phyloP scores from a whole-genome alignment of 83 land plant species.

The Thuja plicata region DNA sequence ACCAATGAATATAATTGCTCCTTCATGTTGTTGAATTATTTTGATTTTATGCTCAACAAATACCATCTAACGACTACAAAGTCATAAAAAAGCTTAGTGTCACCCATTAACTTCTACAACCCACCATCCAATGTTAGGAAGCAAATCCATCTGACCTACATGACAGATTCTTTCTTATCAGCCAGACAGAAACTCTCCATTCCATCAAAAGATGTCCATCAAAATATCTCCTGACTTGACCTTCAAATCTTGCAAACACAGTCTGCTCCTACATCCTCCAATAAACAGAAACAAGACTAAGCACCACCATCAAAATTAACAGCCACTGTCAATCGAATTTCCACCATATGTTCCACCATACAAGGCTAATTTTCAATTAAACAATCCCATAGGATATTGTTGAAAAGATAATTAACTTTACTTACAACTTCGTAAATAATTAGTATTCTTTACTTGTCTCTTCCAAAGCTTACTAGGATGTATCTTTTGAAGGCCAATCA shows the following conservation, averaged over 20 bases:
- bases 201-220: not conserved
- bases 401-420: not conserved
- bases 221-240: not conserved
- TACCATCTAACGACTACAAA: not conserved
- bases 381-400: not conserved
- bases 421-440: not conserved
- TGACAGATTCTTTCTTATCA: not conserved
- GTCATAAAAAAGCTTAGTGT: not conserved
- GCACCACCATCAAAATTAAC: not conserved
- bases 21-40: not conserved
- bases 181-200: not conserved
- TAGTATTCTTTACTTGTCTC: too few species aligned
- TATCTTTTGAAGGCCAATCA: not conserved
- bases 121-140: not conserved
- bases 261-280: not conserved
- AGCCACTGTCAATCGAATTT: not conserved
- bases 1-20: too few species aligned
- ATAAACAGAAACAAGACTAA: not conserved
- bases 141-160: not conserved
- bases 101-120: not conserved
- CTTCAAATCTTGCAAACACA: not conserved
- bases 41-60: not conserved
- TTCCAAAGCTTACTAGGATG: not conserved
- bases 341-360: not conserved
- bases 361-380: not conserved